Evolutionary conservation across 495 filamentous ascomycete genomes (phyloP).

Genomic region (Cladorrhinum samala): DNA sequence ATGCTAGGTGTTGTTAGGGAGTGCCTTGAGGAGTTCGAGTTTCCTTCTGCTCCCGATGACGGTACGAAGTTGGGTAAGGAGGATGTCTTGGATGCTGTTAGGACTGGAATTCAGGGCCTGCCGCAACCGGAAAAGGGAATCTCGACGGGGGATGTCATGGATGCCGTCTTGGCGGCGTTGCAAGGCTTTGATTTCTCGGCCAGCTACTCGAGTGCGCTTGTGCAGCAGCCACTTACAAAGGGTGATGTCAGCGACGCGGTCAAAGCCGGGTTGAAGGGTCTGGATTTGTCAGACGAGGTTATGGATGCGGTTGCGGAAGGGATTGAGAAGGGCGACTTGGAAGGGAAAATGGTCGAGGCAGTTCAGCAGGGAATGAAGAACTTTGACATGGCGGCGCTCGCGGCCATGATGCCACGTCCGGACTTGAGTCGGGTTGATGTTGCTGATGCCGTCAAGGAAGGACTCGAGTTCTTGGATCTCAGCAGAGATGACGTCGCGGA

Average conservation of each 20-base stretch:
- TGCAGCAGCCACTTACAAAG: constrained; percentile 19
- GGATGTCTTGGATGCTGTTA: constrained; percentile 50
- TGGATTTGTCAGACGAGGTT: constrained; percentile 22
- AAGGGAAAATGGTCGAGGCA: constrained; percentile 9
- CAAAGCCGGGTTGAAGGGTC: constrained; percentile 19
- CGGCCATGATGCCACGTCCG: constrained; percentile 18
- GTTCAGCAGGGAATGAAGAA: constrained; percentile 15
- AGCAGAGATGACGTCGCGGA: constrained; percentile 22
- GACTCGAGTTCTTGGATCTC: constrained; percentile 21
- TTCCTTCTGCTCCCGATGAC: constrained; percentile 41
- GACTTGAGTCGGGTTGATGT: constrained; percentile 24
- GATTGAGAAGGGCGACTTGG: constrained; percentile 13
- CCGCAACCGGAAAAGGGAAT: constrained; percentile 16
- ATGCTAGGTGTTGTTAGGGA: constrained; percentile 69
- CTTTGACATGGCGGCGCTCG: constrained; percentile 21
- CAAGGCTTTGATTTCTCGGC: constrained; percentile 35
- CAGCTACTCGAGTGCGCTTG: constrained; percentile 18
- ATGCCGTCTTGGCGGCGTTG: constrained; percentile 40
- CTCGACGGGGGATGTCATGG: constrained; percentile 35
- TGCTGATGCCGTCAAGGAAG: constrained; percentile 25
- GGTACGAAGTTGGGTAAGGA: constrained; percentile 38
- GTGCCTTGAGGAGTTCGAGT: constrained; percentile 69
- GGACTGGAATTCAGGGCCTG: constrained; percentile 37
- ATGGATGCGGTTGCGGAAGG: constrained; percentile 24
- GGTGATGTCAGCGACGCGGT: constrained; percentile 24